phyloP scores from a whole-genome alignment of 768 basidiomycete genomes.

The Hypsizygus marmoreus region DNA sequence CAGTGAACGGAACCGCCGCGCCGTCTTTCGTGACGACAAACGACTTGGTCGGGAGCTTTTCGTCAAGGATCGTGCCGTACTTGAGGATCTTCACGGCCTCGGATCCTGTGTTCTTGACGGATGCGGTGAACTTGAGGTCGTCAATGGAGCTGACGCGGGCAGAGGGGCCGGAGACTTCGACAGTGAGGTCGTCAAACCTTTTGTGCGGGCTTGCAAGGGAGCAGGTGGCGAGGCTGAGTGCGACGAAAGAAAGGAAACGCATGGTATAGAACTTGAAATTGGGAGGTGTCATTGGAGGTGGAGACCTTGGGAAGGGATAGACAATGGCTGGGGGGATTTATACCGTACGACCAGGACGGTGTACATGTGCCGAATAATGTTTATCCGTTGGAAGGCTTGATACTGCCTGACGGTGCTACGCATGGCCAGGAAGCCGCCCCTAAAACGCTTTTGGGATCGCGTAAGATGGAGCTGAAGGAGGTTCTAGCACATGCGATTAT shows the following conservation, averaged over 20 bases:
- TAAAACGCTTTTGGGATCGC: no score
- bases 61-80: constrained; percentile 48
- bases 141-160: constrained; percentile 35
- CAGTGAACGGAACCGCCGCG: constrained; percentile 39
- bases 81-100: constrained; percentile 45
- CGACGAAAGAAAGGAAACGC: constrained; percentile 29
- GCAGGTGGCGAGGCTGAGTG: constrained; percentile 27
- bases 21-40: constrained; percentile 45
- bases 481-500: no score
- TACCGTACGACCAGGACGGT: no score
- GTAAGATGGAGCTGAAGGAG: no score
- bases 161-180: constrained; percentile 29
- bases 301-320: no score
- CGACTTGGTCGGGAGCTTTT: constrained; percentile 41
- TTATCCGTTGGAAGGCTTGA: no score
- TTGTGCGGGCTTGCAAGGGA: constrained; percentile 34
- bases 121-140: constrained; percentile 41
- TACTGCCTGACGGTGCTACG: no score
- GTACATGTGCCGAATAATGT: no score
- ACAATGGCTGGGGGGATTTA: no score
- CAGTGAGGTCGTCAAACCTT: constrained; percentile 31
- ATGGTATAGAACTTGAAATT: no score
- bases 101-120: constrained; percentile 42
- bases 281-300: no score
- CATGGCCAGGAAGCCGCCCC: no score